These are phyloP conservation scores for Gentiana dahurica DNA, from an alignment of 257 asterid genomes.

Conservation along the genomic window DNA sequence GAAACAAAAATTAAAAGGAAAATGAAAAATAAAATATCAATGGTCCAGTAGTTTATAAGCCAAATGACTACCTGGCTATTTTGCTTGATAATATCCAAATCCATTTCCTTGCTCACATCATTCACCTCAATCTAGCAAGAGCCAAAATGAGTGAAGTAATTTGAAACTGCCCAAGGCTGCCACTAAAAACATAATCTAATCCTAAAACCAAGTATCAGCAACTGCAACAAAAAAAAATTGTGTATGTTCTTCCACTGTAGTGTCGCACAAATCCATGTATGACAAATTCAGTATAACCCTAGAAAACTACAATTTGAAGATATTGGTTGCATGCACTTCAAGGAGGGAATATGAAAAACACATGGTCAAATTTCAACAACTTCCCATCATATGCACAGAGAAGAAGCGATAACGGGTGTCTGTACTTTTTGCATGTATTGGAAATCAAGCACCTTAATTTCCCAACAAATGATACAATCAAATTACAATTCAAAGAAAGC, in stretches of 20 bases:
- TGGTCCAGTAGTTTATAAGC: not conserved
- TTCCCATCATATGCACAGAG: not conserved
- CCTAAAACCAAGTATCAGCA: too few species aligned
- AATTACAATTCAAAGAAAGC: not conserved
- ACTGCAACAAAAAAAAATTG: too few species aligned
- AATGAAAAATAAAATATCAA: not conserved
- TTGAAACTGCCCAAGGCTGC: not conserved
- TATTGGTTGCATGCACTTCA: too few species aligned
- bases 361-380: conserved; percentile 1
- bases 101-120: conserved; percentile 99
- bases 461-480: not conserved
- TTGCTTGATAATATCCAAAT: conserved; percentile 90
- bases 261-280: too few species aligned
- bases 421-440: not conserved
- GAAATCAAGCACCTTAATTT: not conserved
- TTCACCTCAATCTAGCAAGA: conserved; percentile 75
- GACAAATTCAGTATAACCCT: too few species aligned
- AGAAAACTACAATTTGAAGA: too few species aligned
- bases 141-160: conserved; percentile 1
- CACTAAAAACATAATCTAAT: not conserved
- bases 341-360: not conserved
- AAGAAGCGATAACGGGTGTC: not conserved
- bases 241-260: too few species aligned
- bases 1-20: not conserved
- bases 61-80: conserved; percentile 59